phyloP scores from a whole-genome alignment of 2,329 filamentous ascomycete species.

The Laburnicola sp. region DNA sequence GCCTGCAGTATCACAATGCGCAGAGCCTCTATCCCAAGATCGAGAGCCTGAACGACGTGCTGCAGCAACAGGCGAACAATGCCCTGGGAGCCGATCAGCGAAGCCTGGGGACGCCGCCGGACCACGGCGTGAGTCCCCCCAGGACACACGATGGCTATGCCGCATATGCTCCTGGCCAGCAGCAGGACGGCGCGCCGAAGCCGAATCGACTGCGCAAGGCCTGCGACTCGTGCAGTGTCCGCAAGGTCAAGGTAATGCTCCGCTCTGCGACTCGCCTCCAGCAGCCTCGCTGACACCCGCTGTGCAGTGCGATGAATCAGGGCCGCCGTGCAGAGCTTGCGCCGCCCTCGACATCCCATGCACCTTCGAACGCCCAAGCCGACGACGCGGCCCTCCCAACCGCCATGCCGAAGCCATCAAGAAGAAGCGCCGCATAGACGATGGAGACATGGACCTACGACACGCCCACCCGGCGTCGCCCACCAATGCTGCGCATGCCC shows the following conservation, averaged over 20 bases:
- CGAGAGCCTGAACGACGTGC: constrained; percentile 42
- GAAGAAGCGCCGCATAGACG: constrained; percentile 59
- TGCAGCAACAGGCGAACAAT: constrained; percentile 44
- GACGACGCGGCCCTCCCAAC: constrained; percentile 67
- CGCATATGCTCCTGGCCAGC: constrained; percentile 19
- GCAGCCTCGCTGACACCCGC: constrained; percentile 16
- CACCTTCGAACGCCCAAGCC: constrained; percentile 66
- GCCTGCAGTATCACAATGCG: constrained; percentile 25
- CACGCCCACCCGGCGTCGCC: constrained; percentile 54
- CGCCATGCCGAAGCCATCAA: constrained; percentile 69
- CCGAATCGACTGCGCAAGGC: constrained; percentile 46
- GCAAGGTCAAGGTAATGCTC: constrained; percentile 44
- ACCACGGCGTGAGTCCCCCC: constrained; percentile 10
- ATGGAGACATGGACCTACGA: constrained; percentile 47
- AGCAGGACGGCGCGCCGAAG: constrained; percentile 27
- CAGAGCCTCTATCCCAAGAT: constrained; percentile 39
- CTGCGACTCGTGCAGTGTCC: constrained; percentile 49
- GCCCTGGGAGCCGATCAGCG: constrained; percentile 33
- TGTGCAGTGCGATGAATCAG: constrained; percentile 64
- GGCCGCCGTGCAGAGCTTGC: constrained; percentile 68
- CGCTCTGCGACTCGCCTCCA: constrained; percentile 5
- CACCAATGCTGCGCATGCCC: constrained; percentile 57
- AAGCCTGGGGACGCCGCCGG: constrained; percentile 15
- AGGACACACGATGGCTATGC: constrained; percentile 18
- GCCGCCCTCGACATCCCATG: constrained; percentile 67